phyloP scores from a whole-genome alignment of 2,329 filamentous ascomycete genomes.

The Neurospora crassa region DNA sequence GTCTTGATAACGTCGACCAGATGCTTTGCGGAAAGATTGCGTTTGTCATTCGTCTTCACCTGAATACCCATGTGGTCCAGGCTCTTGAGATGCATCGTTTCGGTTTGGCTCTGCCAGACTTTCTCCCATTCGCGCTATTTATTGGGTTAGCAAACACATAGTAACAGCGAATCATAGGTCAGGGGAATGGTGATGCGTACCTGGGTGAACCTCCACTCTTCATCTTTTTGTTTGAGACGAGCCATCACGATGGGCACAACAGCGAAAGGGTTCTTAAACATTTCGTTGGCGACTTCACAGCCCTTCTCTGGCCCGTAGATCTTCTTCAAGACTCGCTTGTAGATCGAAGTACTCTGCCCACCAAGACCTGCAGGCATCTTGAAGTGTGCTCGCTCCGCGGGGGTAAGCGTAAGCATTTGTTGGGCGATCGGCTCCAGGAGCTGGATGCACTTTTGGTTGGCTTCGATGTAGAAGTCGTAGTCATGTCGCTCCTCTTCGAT shows the following conservation, averaged over 20 bases:
- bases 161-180: not conserved
- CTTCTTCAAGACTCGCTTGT: conserved; percentile 95
- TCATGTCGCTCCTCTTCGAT: conserved; percentile 98
- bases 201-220: conserved; percentile 94
- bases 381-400: conserved; percentile 64
- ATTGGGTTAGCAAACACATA: conserved; percentile 6
- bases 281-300: conserved; percentile 73
- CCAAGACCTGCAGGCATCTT: conserved; percentile 75
- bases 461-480: conserved; percentile 97
- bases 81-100: conserved; percentile 90
- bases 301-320: conserved; percentile 83
- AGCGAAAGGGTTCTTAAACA: conserved; percentile 74
- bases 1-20: conserved; percentile 85
- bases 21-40: conserved; percentile 80
- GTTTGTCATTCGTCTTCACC: conserved; percentile 82
- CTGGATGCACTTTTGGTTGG: conserved; percentile 89
- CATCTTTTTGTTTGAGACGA: conserved; percentile 87
- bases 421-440: conserved; percentile 90
- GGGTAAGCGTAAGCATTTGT: conserved; percentile 71
- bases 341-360: conserved; percentile 91
- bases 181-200: conserved; percentile 19
- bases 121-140: conserved; percentile 89
- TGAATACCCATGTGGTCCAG: conserved; percentile 94
- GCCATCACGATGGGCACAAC: conserved; percentile 84
- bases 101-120: conserved; percentile 93